Evolutionary conservation across 495 filamentous ascomycete genomes (phyloP).

Genomic region (Neurospora sp.): DNA sequence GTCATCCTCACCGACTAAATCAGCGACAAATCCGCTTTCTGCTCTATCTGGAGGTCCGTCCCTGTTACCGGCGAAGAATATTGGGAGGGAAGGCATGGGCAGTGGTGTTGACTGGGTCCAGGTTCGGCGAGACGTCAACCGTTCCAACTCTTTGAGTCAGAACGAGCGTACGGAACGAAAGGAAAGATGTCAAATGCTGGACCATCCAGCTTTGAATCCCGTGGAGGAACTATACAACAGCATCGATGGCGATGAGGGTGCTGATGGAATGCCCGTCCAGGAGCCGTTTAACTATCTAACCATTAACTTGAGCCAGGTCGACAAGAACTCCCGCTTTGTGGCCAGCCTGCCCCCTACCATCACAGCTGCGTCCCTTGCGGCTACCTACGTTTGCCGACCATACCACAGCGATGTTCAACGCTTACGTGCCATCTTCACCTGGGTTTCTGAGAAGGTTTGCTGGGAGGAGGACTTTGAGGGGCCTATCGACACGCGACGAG

Average conservation of each 20-base stretch:
- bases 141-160: slow-evolving; percentile 81
- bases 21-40: background rate
- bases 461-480: slow-evolving; percentile 91
- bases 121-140: slow-evolving; percentile 87
- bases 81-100: slow-evolving; percentile 55
- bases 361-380: slow-evolving; percentile 73
- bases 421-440: slow-evolving; percentile 88
- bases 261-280: slow-evolving; percentile 71
- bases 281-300: slow-evolving; percentile 73
- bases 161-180: slow-evolving; percentile 78
- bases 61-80: slow-evolving; percentile 38
- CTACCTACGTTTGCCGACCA: slow-evolving; percentile 87
- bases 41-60: slow-evolving; percentile 4
- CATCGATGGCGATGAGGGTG: slow-evolving; percentile 84
- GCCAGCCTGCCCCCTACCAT: slow-evolving; percentile 82
- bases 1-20: slow-evolving; percentile 8
- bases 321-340: slow-evolving; percentile 91
- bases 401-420: slow-evolving; percentile 93
- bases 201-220: slow-evolving; percentile 75
- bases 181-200: slow-evolving; percentile 93
- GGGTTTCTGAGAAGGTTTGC: slow-evolving; percentile 89
- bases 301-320: slow-evolving; percentile 74
- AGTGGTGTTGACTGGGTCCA: slow-evolving; percentile 83
- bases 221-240: slow-evolving; percentile 79
- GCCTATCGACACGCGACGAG: slow-evolving; percentile 65